These are phyloP conservation scores for Hymenotorrendiella dingleyae DNA, from an alignment of 2,329 filamentous ascomycete species.

Conservation along the genomic window DNA sequence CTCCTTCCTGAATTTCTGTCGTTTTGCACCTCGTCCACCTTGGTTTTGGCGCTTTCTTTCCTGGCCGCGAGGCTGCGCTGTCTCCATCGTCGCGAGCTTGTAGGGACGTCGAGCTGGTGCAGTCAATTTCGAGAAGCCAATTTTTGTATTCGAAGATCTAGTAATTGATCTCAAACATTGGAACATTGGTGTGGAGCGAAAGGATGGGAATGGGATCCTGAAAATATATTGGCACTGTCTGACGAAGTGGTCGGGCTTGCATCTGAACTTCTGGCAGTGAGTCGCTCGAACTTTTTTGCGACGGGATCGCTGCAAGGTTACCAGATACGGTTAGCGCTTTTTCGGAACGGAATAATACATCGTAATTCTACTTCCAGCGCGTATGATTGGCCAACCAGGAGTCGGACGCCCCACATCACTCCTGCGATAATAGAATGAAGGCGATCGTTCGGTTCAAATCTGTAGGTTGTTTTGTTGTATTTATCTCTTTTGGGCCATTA, in stretches of 20 bases:
- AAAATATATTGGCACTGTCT: no score
- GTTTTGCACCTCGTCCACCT: constrained; percentile 35
- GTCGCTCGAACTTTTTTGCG: not conserved
- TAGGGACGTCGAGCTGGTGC: constrained; percentile 3
- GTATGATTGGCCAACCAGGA: no score
- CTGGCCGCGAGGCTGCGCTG: constrained; percentile 2
- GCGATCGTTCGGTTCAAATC: no score
- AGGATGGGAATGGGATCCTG: no score
- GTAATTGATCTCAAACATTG: constrained; percentile 3
- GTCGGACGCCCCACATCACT: no score
- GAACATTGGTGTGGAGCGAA: constrained; percentile 6
- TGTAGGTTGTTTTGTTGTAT: no score
- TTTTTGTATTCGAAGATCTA: not conserved
- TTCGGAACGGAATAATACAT: not conserved
- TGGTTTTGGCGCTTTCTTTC: constrained; percentile 26
- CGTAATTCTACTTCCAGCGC: no score
- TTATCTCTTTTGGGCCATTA: no score
- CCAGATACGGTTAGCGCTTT: not conserved
- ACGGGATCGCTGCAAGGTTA: not conserved
- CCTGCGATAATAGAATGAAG: no score
- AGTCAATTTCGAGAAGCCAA: not conserved
- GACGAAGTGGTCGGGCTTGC: no score
- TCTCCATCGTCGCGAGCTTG: constrained; percentile 11
- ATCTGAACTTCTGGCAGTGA: no score
- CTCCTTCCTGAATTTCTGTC: constrained; percentile 50